Percentiles rank a stretch among this genome's conserved stretches.
phyloP scores from a whole-genome alignment of 2,329 filamentous ascomycete species.

The Aspergillus aculeatus region DNA sequence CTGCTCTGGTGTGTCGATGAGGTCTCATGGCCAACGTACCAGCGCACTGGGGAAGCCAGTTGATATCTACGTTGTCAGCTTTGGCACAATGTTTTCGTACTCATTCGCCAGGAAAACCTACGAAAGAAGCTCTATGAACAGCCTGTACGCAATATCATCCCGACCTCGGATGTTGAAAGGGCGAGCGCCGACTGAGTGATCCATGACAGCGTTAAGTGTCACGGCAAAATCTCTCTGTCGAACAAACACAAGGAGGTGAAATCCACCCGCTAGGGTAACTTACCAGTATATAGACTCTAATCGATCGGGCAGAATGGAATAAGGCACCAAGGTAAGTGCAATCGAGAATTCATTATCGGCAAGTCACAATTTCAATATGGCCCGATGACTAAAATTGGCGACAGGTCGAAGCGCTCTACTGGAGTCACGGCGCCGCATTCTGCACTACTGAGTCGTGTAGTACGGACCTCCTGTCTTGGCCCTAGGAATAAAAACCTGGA shows the following conservation, averaged over 20 bases:
- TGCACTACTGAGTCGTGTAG: neutral
- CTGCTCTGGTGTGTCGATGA: neutral
- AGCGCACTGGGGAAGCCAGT: constrained; percentile 28
- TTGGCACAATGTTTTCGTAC: neutral
- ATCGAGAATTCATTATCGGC: neutral
- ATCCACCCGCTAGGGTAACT: neutral
- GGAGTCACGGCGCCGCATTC: neutral
- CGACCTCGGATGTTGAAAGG: neutral
- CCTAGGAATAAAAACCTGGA: neutral
- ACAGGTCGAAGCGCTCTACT: neutral
- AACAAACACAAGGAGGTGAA: neutral
- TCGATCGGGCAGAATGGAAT: neutral
- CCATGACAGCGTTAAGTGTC: constrained; percentile 1
- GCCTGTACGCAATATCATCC: constrained; percentile 19
- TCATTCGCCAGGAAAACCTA: constrained; percentile 14
- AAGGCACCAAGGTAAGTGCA: neutral
- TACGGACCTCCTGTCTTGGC: neutral
- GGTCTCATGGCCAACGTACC: constrained; percentile 10
- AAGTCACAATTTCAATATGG: neutral
- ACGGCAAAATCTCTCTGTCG: neutral
- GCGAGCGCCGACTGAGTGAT: neutral
- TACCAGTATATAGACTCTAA: neutral
- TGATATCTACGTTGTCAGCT: constrained; percentile 24
- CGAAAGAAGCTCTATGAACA: constrained; percentile 32
- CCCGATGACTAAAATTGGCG: neutral